phyloP scores from a whole-genome alignment of 345 rosid genomes.

The Cardiospermum halicacabum region DNA sequence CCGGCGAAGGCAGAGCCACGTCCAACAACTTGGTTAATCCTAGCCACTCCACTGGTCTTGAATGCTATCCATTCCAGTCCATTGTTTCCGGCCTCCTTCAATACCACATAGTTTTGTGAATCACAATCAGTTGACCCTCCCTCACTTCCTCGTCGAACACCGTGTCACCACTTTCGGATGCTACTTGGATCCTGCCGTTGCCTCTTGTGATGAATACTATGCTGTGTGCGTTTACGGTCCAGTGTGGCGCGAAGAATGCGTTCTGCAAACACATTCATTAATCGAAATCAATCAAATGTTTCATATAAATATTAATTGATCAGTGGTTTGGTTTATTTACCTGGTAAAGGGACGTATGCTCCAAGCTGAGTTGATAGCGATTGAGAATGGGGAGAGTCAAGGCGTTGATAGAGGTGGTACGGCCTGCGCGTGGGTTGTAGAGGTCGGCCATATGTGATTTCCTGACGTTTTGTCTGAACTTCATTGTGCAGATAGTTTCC shows the following conservation, averaged over 20 bases:
- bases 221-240: conserved; percentile 40
- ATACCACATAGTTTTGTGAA: conserved; percentile 28
- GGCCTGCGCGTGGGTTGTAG: conserved; percentile 61
- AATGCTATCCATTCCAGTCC: conserved; percentile 36
- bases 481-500: conserved; percentile 51
- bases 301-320: too few relatives aligned
- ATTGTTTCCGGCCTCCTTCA: conserved; percentile 26
- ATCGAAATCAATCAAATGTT: too few relatives aligned
- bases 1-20: conserved; percentile 21
- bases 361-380: conserved; percentile 43
- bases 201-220: conserved; percentile 30
- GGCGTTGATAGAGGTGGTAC: conserved; percentile 50
- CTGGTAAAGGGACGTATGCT: conserved; percentile 41
- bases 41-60: conserved; percentile 30
- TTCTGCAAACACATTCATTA: conserved; percentile 22
- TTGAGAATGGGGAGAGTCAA: conserved; percentile 50
- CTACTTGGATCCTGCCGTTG: conserved; percentile 29
- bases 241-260: conserved; percentile 29
- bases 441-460: conserved; percentile 47
- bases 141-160: conserved; percentile 26
- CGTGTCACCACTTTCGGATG: conserved; percentile 18
- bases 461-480: conserved; percentile 38
- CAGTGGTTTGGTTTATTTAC: too few relatives aligned
- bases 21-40: conserved; percentile 10
- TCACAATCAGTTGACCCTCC: conserved; percentile 32